Percentiles rank a stretch among this genome's conserved stretches.
Conservation (phyloP, 2,329 filamentous ascomycete genomes). For the Colletotrichum sp. region DNA sequence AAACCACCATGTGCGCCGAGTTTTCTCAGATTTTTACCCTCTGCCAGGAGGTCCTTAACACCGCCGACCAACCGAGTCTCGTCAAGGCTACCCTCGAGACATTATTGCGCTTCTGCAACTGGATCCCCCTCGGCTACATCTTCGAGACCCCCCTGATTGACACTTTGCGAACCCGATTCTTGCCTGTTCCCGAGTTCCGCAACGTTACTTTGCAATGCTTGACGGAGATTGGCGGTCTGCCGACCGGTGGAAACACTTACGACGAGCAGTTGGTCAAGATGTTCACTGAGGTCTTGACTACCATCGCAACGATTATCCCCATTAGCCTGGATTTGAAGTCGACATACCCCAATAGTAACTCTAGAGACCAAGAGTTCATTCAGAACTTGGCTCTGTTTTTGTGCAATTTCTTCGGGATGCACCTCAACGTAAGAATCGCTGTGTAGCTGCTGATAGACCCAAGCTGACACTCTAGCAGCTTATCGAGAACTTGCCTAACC, state of each 20-base stretch:
- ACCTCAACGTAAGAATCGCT: slow-evolving; percentile 70
- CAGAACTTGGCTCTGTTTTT: slow-evolving; percentile 96
- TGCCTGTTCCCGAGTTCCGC: slow-evolving; percentile 92
- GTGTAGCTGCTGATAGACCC: slow-evolving; percentile 7
- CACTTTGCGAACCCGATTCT: slow-evolving; percentile 88
- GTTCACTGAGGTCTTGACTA: slow-evolving; percentile 96
- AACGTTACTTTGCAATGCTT: slow-evolving; percentile 96
- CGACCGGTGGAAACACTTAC: slow-evolving; percentile 82
- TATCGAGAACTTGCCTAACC: slow-evolving; percentile 94
- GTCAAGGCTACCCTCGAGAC: slow-evolving; percentile 98
- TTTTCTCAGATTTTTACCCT: slow-evolving; percentile 99
- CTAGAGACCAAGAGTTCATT: slow-evolving; percentile 94
- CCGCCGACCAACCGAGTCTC: slow-evolving; percentile 84
- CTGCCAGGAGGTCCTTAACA: slow-evolving; percentile 92
- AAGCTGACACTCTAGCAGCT: slow-evolving; percentile 55
- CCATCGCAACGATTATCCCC: slow-evolving; percentile 92
- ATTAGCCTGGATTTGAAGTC: slow-evolving; percentile 87
- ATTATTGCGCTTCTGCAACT: slow-evolving; percentile 94
- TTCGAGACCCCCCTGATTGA: slow-evolving; percentile 98
- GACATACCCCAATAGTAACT: slow-evolving; percentile 91
- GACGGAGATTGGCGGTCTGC: slow-evolving; percentile 94
- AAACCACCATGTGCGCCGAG: slow-evolving; percentile 98
- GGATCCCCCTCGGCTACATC: slow-evolving; percentile 98
- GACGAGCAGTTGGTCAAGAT: slow-evolving; percentile 96
- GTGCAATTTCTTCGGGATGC: slow-evolving; percentile 95